Base-by-base conservation (phyloP, 2,329 filamentous ascomycete genomes). In the Capronia coronata region DNA sequence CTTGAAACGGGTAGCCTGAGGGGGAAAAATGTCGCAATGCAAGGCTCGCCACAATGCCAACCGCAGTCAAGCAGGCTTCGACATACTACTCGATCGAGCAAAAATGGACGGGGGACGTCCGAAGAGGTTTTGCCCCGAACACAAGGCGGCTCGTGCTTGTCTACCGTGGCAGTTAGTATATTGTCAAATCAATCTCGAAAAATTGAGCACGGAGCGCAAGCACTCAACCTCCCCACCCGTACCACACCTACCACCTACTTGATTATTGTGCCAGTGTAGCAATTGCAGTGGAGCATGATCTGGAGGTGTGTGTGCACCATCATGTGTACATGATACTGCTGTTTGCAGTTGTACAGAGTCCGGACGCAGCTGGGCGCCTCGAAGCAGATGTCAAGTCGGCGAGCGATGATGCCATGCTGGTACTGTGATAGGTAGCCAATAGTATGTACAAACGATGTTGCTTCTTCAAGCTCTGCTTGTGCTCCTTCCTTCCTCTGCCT, bases 81-180 rank as follows among this genome's bases (percentile, higher is more conserved):
- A 11, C n/a, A n/a, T n/a, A n/a, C 34, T 37, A 30, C 46, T 37
- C 44, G 21, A 29, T 53, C 22, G 16, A 48, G 41, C 10, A 43
- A 38, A n/a, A 27, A 48, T 19, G 40, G 11, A 27, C 16, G n/a
- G 38, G 23, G n/a, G n/a, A n/a, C n/a, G n/a, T 29, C 22, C 10
- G 21, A 44, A 14, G 18, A 18, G 7, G n/a, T n/a, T 23, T 30
- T 32, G 21, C 30, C 34, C 21, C 44, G 47, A 27, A 16, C 51
- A 48, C 48, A 42, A 29, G 8, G 27, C 27, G 48, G 46, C 47
- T 54, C 48, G 51, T 54, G 47, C 46, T 47, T 30, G 23, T 14
- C 42, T 37, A 43, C 21, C 46, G n/a, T n/a, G n/a, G n/a, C n/a
- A n/a, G n/a, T n/a, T n/a, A 40, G 32, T 50, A 46, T 43, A 49